Evolutionary conservation across 345 rosid genomes (phyloP).

Genomic region (Carallia pectinifolia): DNA sequence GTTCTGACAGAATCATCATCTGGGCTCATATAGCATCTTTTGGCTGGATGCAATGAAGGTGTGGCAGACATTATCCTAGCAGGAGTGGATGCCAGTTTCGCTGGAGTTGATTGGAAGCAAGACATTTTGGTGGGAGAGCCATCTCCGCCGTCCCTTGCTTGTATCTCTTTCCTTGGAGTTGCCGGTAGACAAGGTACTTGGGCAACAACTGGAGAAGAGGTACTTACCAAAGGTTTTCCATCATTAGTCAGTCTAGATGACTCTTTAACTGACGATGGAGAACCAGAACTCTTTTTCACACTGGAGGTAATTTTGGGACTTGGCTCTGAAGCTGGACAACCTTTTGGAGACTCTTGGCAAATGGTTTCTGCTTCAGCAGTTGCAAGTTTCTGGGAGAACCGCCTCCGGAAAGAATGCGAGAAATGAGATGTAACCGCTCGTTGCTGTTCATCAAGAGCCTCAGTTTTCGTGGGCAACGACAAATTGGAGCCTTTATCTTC

Average conservation of each 20-base stretch:
- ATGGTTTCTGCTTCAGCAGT: constrained; percentile 4
- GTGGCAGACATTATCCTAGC: constrained; percentile 44
- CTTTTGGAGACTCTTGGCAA: neutral
- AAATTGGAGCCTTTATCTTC: neutral
- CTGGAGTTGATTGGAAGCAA: constrained; percentile 49
- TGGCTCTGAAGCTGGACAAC: constrained; percentile 18
- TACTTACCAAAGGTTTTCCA: neutral
- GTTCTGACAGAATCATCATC: constrained; percentile 41
- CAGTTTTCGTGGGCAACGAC: constrained; percentile 1
- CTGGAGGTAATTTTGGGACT: constrained; percentile 11
- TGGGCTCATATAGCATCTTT: constrained; percentile 54
- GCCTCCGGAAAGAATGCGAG: constrained; percentile 41
- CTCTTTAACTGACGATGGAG: constrained; percentile 25
- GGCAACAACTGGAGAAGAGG: constrained; percentile 7
- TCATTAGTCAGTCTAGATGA: constrained; percentile 18
- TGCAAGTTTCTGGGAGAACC: constrained; percentile 34
- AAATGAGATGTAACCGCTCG: constrained; percentile 46
- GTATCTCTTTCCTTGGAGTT: constrained; percentile 46
- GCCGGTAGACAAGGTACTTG: constrained; percentile 13
- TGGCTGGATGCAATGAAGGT: constrained; percentile 34
- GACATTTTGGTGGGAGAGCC: constrained; percentile 29
- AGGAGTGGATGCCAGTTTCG: constrained; percentile 59
- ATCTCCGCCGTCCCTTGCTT: constrained; percentile 7
- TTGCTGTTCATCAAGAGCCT: constrained; percentile 15
- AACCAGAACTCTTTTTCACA: constrained; percentile 15